A percentile compares a stretch with the other conserved stretches of the same genome.
Evolutionary conservation across 805 yeast genomes (phyloP).

Genomic region (Wickerhamiella vanderwaltii): DNA sequence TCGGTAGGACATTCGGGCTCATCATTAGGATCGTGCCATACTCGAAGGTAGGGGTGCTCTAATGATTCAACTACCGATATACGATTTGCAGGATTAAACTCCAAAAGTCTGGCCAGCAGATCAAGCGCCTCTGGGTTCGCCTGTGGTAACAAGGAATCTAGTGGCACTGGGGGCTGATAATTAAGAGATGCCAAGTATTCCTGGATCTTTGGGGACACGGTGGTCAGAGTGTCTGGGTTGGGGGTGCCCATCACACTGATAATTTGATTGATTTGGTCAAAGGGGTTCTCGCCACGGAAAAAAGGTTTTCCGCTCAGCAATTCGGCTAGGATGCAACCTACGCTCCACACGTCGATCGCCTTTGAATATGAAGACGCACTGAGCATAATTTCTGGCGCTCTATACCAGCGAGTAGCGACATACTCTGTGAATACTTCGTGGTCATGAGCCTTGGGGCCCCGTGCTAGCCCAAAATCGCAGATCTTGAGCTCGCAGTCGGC

Average conservation of each 20-base stretch:
- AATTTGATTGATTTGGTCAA: constrained; percentile 75
- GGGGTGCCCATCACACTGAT: constrained; percentile 86
- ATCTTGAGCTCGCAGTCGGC: constrained; percentile 88
- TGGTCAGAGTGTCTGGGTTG: constrained; percentile 47
- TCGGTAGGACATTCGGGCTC: constrained; percentile 83
- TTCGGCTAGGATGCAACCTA: constrained; percentile 91
- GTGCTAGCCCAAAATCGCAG: constrained; percentile 88
- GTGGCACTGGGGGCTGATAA: constrained; percentile 48
- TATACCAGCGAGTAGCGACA: constrained; percentile 95
- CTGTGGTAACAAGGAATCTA: constrained; percentile 36
- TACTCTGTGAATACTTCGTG: constrained; percentile 74
- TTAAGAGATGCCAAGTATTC: constrained; percentile 80
- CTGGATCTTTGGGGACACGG: constrained; percentile 70
- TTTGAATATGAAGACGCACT: constrained; percentile 87
- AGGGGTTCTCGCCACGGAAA: constrained; percentile 91
- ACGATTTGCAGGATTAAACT: constrained; percentile 73
- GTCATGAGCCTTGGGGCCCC: constrained; percentile 36
- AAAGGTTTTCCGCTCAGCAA: constrained; percentile 74
- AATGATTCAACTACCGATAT: constrained; percentile 77
- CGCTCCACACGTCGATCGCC: constrained; percentile 94
- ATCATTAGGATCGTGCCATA: constrained; percentile 91
- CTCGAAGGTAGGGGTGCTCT: constrained; percentile 67
- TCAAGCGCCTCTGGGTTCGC: constrained; percentile 61
- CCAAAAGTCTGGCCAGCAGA: constrained; percentile 51
- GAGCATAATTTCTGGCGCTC: constrained; percentile 96